phyloP scores from a whole-genome alignment of 306 rosid genomes.

The Herpetospermum pedunculosum region DNA sequence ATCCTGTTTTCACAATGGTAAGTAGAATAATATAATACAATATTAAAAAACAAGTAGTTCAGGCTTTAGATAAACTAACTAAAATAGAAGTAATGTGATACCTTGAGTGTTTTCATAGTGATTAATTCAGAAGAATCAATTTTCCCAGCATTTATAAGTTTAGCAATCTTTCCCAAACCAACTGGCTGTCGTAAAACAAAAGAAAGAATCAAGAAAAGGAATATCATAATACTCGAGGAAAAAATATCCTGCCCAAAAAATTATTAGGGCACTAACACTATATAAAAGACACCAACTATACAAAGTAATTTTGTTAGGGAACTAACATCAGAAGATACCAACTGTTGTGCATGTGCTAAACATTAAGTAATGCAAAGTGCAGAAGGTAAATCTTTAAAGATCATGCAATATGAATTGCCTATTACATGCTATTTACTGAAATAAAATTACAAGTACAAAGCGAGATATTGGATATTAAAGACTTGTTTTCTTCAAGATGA shows the following conservation, averaged over 20 bases:
- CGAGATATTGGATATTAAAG: not conserved
- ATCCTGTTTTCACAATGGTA: slow-evolving; percentile 43
- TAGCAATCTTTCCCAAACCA: slow-evolving; percentile 79
- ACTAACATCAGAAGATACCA: not conserved
- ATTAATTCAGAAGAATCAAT: slow-evolving; percentile 88
- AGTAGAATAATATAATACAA: slow-evolving; percentile 22
- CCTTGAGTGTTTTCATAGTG: slow-evolving; percentile 93
- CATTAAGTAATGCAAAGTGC: not conserved
- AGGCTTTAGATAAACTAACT: slow-evolving; percentile 6
- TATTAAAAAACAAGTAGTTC: slow-evolving; percentile 12
- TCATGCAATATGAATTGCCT: not conserved
- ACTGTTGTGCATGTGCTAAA: not conserved
- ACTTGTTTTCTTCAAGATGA: not conserved
- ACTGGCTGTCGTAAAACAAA: slow-evolving; percentile 51
- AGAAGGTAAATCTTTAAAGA: not conserved
- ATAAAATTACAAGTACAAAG: not conserved
- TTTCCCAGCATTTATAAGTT: slow-evolving; percentile 72
- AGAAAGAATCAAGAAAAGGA: not conserved
- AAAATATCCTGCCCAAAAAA: not conserved
- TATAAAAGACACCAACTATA: not conserved
- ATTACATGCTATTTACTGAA: not conserved
- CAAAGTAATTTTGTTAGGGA: not conserved
- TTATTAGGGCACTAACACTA: not conserved
- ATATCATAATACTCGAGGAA: not conserved
- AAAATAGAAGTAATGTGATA: slow-evolving; percentile 18